Evolutionary conservation across 306 rosid species (phyloP).

Genomic region (Begonia fuchsioides): DNA sequence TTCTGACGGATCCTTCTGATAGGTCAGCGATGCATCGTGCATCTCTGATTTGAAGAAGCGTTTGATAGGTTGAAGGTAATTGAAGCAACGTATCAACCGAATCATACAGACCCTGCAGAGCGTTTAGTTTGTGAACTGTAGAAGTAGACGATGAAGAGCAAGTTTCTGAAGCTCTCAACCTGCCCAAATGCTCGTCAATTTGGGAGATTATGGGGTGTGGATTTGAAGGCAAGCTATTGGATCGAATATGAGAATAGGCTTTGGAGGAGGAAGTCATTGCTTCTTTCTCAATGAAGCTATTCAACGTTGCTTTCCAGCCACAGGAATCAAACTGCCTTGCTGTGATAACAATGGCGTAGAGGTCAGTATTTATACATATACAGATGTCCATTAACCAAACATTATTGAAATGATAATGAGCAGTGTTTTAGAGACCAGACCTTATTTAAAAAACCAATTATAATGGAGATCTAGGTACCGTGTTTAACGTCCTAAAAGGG

Average conservation of each 20-base stretch:
- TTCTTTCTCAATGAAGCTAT: neutral
- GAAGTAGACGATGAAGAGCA: conserved; percentile 7
- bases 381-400: no score
- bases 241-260: conserved; percentile 7
- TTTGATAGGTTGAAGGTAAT: conserved; percentile 3
- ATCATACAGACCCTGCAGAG: conserved; percentile 15
- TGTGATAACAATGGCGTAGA: no score
- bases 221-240: conserved; percentile 16
- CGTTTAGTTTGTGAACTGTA: conserved; percentile 9
- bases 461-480: neutral
- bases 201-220: conserved; percentile 13
- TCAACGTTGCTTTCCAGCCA: neutral
- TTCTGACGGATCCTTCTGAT: conserved; percentile 9
- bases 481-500: no score
- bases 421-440: no score
- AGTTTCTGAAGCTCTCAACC: conserved; percentile 2
- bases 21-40: conserved; percentile 6
- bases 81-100: conserved; percentile 13
- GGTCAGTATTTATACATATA: no score
- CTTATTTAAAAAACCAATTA: no score
- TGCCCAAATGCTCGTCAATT: conserved; percentile 13
- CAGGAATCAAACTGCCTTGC: no score
- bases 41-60: conserved; percentile 1
- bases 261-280: conserved; percentile 12
- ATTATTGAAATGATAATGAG: no score